These are phyloP conservation scores for Alternaria rosae DNA, from an alignment of 2,329 filamentous ascomycete genomes.

Conservation along the genomic window DNA sequence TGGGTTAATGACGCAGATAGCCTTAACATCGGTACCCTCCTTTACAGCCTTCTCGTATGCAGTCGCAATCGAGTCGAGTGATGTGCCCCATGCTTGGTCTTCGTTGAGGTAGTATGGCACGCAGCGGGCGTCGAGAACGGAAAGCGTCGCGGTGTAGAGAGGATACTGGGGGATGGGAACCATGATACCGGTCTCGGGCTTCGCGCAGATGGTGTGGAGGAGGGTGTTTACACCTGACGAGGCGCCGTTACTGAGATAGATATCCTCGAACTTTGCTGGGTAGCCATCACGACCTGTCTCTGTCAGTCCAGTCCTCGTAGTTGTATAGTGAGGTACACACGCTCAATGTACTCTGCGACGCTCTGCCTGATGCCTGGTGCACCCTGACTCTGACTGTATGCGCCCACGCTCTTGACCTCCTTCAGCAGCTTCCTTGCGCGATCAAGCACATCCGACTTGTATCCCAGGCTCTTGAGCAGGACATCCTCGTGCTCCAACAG, in stretches of 20 bases:
- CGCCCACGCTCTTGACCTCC: constrained; percentile 88
- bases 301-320: constrained; percentile 15
- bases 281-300: constrained; percentile 82
- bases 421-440: constrained; percentile 81
- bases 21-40: constrained; percentile 84
- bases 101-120: constrained; percentile 97
- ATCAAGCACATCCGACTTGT: constrained; percentile 87
- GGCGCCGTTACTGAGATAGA: constrained; percentile 91
- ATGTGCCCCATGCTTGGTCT: constrained; percentile 83
- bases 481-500: constrained; percentile 84
- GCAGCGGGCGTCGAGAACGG: constrained; percentile 81
- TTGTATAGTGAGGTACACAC: constrained; percentile 55
- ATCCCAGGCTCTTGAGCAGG: constrained; percentile 77
- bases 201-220: constrained; percentile 84
- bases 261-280: constrained; percentile 77
- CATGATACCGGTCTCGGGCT: constrained; percentile 79
- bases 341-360: constrained; percentile 90
- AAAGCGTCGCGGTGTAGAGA: constrained; percentile 91
- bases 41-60: constrained; percentile 77
- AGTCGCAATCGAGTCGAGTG: constrained; percentile 76
- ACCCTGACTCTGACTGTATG: constrained; percentile 94
- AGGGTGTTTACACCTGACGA: constrained; percentile 95
- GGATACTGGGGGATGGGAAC: constrained; percentile 98
- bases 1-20: constrained; percentile 97
- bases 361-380: constrained; percentile 86